Base-by-base conservation (phyloP, 441 rosid species). In the Hura crepitans region DNA sequence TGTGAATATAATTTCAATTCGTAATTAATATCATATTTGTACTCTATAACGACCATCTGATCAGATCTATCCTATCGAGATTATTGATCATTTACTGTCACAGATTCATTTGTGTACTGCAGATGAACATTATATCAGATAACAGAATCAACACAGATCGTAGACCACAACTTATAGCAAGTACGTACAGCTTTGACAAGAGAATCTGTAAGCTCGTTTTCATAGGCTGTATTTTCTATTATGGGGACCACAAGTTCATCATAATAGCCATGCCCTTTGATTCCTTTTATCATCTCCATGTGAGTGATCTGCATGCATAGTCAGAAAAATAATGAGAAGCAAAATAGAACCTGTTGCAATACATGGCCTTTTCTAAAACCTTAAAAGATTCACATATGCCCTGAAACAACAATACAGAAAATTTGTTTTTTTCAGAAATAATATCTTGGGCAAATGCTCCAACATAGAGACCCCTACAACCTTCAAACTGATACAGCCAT, bases 201-300 rank as follows among this genome's bases (percentile, higher is more conserved):
- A 58, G 99, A 88, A 73, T 92, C 95, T 22, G 96, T 88, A 77
- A 95, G 90, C 83, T 95, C 92, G 59, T 81, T 83, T 83, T 95
- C 99, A 80, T 84, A 86, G 66, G 99, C 96, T 8, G 93, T 90
- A 78, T 95, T 92, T 82, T 95, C 99, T 80, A 92, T 91, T 71
- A 95, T 95, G 65, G 98, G 99, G 65, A 95, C 89, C 37, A 90
- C 90, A 67, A 95, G 97, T 76, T 90, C 98, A 61, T 95, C 98
- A 72, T 88, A 87, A 72, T 92, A 95, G 62, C 97, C 97, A 71
- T 95, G 99, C 75, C 97, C 99, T 78, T 92, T 81, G 74, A 95
- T 92, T 78, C 99, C 99, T 81, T 95, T 95, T 66, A 95, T 89
- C 99, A 95, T 89, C 86, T 95, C 99, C 98, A 95, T 89, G 78